A percentile compares a stretch with the other conserved stretches of the same genome.
Evolutionary conservation across 2,329 filamentous ascomycete species (phyloP).

Genomic region (Colletotrichum orchidophilum): DNA sequence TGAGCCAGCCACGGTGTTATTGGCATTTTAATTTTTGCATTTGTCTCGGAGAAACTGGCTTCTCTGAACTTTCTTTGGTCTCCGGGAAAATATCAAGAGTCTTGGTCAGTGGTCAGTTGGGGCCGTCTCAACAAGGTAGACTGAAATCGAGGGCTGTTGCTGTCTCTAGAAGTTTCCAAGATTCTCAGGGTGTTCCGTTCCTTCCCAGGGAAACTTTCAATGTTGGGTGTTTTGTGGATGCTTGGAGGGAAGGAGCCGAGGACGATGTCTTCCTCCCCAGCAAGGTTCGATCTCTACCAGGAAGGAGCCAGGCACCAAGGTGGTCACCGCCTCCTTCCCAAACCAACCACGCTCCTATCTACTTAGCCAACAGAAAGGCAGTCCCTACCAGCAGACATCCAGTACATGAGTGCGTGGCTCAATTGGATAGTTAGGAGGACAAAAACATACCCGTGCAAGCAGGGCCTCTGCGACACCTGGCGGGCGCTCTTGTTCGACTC

Average conservation of each 20-base stretch:
- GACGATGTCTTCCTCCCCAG: neutral
- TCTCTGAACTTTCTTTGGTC: no score
- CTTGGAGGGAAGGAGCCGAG: neutral
- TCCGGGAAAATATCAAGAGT: neutral
- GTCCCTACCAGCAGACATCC: neutral
- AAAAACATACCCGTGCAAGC: neutral
- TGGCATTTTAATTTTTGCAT: neutral
- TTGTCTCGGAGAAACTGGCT: neutral
- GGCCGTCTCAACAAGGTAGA: neutral
- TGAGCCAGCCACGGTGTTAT: neutral
- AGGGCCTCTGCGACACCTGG: neutral
- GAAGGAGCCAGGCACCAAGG: neutral
- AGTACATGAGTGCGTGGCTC: constrained; percentile 2
- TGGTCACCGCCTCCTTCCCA: neutral
- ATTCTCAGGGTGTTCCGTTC: neutral
- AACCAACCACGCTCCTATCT: neutral
- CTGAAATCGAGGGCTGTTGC: neutral
- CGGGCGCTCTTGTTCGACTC: constrained; percentile 1
- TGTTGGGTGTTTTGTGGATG: neutral
- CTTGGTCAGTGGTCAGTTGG: no score
- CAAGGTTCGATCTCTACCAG: neutral
- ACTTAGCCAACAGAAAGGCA: neutral
- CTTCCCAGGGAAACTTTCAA: neutral
- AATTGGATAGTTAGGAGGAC: neutral
- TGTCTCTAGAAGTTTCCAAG: neutral